A percentile compares a stretch with the other conserved stretches of the same genome.
phyloP scores from a whole-genome alignment of 495 filamentous ascomycete species.

The Tuber magnatum region DNA sequence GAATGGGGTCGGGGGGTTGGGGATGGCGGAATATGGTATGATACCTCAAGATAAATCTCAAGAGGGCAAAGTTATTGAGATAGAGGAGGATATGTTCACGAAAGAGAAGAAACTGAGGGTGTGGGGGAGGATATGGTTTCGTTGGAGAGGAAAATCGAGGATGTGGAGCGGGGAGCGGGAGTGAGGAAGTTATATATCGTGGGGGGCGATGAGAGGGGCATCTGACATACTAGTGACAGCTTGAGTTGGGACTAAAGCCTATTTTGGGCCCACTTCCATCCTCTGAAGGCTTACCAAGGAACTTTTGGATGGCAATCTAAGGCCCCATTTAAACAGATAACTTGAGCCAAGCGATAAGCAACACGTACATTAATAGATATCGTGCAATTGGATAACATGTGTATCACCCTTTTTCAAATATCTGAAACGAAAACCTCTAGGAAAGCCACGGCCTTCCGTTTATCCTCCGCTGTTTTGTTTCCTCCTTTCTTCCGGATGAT shows the following conservation, averaged over 20 bases:
- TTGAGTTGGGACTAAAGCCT: neutral
- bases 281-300: neutral
- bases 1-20: neutral
- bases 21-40: neutral
- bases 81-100: neutral
- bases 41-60: neutral
- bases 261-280: neutral
- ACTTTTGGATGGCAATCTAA: neutral
- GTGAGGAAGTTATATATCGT: neutral
- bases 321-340: neutral
- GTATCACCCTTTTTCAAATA: conserved; percentile 15
- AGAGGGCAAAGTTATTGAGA: neutral
- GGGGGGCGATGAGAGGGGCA: neutral
- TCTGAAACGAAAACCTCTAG: conserved; percentile 44
- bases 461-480: conserved; percentile 40
- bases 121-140: neutral
- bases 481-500: conserved; percentile 45
- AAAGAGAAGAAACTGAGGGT: neutral
- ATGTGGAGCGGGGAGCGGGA: neutral
- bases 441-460: conserved; percentile 47
- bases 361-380: neutral
- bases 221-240: neutral
- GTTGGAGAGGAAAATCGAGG: neutral
- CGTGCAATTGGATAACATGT: neutral
- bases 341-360: neutral